Percentiles rank a stretch among this genome's conserved stretches.
These are phyloP conservation scores for Pythium dissimile DNA, from an alignment of 352 stramenopile species.

Conservation along the genomic window DNA sequence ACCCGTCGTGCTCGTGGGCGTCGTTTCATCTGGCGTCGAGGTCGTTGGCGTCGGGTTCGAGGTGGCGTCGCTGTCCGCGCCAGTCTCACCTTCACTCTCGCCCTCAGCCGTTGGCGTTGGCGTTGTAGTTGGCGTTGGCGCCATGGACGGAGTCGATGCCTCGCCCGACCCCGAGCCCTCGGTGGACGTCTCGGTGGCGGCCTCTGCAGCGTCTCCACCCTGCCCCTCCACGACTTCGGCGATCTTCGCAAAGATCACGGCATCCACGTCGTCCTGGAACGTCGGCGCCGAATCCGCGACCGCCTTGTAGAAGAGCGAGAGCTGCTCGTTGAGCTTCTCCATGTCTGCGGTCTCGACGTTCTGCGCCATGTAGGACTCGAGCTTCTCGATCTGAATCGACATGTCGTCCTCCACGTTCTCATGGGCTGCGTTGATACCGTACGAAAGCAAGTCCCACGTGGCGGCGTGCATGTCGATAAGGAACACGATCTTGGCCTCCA, in stretches of 20 bases:
- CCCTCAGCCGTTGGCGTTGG: no score
- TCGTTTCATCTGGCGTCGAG: no score
- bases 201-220: not conserved
- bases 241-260: not conserved
- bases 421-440: not conserved
- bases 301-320: not conserved
- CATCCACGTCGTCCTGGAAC: not conserved
- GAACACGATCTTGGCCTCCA: not conserved
- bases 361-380: not conserved
- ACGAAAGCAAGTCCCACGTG: not conserved
- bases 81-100: no score
- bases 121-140: no score
- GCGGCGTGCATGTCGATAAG: not conserved
- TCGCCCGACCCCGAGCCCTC: no score
- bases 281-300: not conserved
- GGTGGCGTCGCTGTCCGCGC: no score
- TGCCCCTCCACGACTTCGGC: not conserved
- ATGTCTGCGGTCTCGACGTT: not conserved
- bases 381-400: not conserved
- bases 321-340: not conserved
- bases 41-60: no score
- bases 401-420: not conserved
- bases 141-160: no score
- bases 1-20: no score
- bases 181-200: no score